Base-by-base conservation (phyloP, 768 basidiomycete genomes). In the Hypholoma sublateritium region DNA sequence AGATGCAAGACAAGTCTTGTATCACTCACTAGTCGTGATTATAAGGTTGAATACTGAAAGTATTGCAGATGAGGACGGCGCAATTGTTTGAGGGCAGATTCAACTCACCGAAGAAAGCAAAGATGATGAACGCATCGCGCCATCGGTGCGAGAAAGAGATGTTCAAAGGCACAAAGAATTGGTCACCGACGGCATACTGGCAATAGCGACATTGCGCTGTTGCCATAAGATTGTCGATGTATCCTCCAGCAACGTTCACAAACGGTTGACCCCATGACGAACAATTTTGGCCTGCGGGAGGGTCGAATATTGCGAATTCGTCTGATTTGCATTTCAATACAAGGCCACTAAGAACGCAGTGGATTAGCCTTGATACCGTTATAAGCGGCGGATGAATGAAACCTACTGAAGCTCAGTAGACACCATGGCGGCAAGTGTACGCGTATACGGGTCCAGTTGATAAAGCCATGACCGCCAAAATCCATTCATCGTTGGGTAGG, bases 391-490 rank as follows among this genome's bases (percentile, higher is more conserved):
- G 17, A 19, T 5, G 24, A 25, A 19, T 5, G 12, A 3, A 9
- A 67, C 77, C 54, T 63, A 86, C 84, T 90, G 83, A 9, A 95
- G 76, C 62, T 91, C 91, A 4, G 88, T 92, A 0, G 88, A 82
- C 28, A 92, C 72, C 78, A 93, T 87, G 16, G 91, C 83, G 5
- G 85, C 79, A 22, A 93, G 70, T 11, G 83, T 75, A 21, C 89
- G 82, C 0, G 88, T 91, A 69, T 85, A 90, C 0, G 91, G 91
- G 44, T 77, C 74, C 7, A 89, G 72, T 59, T 85, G 77, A 69
- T 93, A 93, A 14, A 93, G 69, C 90, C 91, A 93, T n/a, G 76
- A 77, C 59, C 81, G 74, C 88, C 88, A 91, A 77, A 91, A 91
- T 25, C 68, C 66, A 9, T 79, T 77, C 68, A 92, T 70, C 4